A percentile compares a stretch with the other conserved stretches of the same genome.
Conservation (phyloP, 495 filamentous ascomycete species). For the Eremomyces bilateralis region DNA sequence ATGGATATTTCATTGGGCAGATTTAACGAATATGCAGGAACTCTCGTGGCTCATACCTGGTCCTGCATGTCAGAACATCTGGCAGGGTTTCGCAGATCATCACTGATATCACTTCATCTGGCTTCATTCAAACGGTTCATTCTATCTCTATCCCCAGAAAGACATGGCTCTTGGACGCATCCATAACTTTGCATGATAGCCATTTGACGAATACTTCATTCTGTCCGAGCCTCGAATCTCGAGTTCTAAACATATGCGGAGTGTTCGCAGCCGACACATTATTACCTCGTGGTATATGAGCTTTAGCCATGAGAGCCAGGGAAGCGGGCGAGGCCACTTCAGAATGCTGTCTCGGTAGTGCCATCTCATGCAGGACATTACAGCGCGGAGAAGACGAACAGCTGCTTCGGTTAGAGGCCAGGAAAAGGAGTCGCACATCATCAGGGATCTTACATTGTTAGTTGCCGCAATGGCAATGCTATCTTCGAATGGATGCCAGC, state of each 20-base stretch:
- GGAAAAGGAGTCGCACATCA: neutral
- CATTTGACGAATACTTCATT: too few relatives aligned
- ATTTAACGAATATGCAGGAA: neutral
- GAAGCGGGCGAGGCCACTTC: neutral
- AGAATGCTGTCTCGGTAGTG: neutral
- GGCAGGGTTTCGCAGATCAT: too few relatives aligned
- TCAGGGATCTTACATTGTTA: slow-evolving; percentile 63
- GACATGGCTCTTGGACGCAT: too few relatives aligned
- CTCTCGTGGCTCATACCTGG: too few relatives aligned
- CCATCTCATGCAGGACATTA: slow-evolving; percentile 20
- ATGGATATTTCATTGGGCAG: neutral
- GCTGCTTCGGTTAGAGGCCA: slow-evolving; percentile 23
- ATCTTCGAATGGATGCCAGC: slow-evolving; percentile 98
- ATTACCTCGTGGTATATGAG: neutral
- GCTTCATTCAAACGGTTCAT: too few relatives aligned
- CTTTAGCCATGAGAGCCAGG: neutral
- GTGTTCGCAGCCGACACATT: too few relatives aligned
- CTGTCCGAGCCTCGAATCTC: too few relatives aligned
- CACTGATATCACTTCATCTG: too few relatives aligned
- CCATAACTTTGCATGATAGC: too few relatives aligned
- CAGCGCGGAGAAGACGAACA: slow-evolving; percentile 98
- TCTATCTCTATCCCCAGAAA: too few relatives aligned
- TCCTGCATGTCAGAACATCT: too few relatives aligned
- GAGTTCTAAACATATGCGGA: too few relatives aligned
- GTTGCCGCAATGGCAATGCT: slow-evolving; percentile 98